Base-by-base conservation (phyloP, 2,329 filamentous ascomycete genomes). In the Fragosphaeria purpurea region DNA sequence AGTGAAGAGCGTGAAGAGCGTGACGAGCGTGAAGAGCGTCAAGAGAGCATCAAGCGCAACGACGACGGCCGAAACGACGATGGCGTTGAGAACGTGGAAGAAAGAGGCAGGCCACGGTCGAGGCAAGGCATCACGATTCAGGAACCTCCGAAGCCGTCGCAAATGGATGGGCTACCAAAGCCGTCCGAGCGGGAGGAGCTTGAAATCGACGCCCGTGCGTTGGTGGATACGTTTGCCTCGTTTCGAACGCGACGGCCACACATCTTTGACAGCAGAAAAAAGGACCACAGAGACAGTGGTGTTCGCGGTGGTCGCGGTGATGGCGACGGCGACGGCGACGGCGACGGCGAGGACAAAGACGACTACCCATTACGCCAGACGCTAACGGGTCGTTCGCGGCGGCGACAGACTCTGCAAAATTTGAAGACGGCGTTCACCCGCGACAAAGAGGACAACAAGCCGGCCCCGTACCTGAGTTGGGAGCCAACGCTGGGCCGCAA, bases 401-500 rank as follows among this genome's bases (percentile, higher is more conserved):
- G 66, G 46, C 67, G 75, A 2, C 71, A 71, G 41, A 85, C 82
- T 0, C 67, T 82, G 31, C 76, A 71, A 45, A 82, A 70, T 51
- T 73, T 90, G 56, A 74, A 75, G 52, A 75, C 72, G 0, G 77
- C 68, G 7, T 67, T 76, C 50, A 76, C 76, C 11, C 72, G 79
- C 31, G 76, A 77, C 41, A 73, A 74, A 54, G 63, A 67, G n/a
- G 69, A 69, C 2, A 74, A 81, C 35, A 22, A 22, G 22, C 62
- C 63, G 1, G 86, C 88, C 70, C 93, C 93, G 0, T 98, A 98
- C 65, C 77, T 98, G 47, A 96, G 88, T 65, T 97, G 88, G 79
- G 84, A 90, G 53, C 88, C 93, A 2, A 98, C 93, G 0, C 79
- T 96, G 49, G 91, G 86, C 31, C 82, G 93, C 55, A 98, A 98